These are phyloP conservation scores for Trametopsis cervina DNA, from an alignment of 768 basidiomycete genomes.

Conservation along the genomic window DNA sequence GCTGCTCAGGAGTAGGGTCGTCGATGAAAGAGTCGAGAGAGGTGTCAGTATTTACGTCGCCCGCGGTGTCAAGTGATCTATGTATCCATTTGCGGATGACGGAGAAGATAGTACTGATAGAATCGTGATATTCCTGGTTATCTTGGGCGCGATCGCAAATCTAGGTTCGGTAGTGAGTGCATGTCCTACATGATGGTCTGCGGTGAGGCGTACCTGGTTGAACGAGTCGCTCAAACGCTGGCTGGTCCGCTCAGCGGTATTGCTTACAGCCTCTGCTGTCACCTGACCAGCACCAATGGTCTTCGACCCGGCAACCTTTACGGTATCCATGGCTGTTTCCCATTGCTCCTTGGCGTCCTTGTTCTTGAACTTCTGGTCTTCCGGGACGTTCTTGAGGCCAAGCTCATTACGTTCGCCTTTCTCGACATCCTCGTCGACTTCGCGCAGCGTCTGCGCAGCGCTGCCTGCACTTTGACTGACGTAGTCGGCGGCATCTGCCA, in stretches of 20 bases:
- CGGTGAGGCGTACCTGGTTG: slow-evolving; percentile 44
- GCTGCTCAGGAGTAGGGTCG: slow-evolving; percentile 59
- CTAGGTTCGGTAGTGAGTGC: slow-evolving; percentile 27
- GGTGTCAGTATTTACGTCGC: slow-evolving; percentile 34
- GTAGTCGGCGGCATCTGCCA: slow-evolving; percentile 61
- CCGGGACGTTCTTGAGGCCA: slow-evolving; percentile 44
- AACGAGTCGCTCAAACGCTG: slow-evolving; percentile 44
- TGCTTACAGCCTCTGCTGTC: slow-evolving; percentile 34
- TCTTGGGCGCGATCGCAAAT: slow-evolving; percentile 58
- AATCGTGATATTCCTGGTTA: slow-evolving; percentile 49
- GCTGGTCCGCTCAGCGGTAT: slow-evolving; percentile 36
- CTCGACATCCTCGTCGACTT: slow-evolving; percentile 52
- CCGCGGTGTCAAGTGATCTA: slow-evolving; percentile 41
- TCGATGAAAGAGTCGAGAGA: slow-evolving; percentile 50
- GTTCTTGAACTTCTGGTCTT: slow-evolving; percentile 35
- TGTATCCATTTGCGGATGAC: slow-evolving; percentile 53
- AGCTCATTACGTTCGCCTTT: slow-evolving; percentile 51
- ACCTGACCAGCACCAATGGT: slow-evolving; percentile 49
- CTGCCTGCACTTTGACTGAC: slow-evolving; percentile 44
- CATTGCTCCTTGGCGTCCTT: slow-evolving; percentile 47
- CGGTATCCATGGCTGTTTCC: slow-evolving; percentile 61
- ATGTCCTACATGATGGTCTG: no score
- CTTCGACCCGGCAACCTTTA: slow-evolving; percentile 49
- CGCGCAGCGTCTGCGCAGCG: slow-evolving; percentile 46
- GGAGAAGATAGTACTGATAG: slow-evolving; percentile 51